Base-by-base conservation (phyloP, 2,329 filamentous ascomycete genomes). In the Pseudopyricularia javanii region DNA sequence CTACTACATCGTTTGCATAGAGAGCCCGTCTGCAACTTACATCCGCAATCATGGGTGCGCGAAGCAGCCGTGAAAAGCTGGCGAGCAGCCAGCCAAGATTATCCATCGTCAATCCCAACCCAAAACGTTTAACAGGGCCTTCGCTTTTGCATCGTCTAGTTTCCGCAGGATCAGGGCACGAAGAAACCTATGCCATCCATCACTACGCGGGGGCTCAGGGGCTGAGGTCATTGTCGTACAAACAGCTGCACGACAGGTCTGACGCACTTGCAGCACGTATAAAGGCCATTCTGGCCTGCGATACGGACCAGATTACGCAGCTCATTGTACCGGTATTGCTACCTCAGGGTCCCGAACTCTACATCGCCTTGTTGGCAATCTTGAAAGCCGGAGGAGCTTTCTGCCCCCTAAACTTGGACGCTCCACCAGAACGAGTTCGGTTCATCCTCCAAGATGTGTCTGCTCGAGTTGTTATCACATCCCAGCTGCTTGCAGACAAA, bases 331-430 rank as follows among this genome's bases (percentile, higher is more conserved):
- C 91, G 0, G 70, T 95, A 2, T 74, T 95, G 20, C 68, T 94
- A 15, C 83, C 85, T 2, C 91, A 95, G 67, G 86, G 80, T 14
- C 80, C 84, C 9, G 76, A 83, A 48, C 74, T 96, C 24, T 95
- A 95, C 66, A 75, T 97, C 54, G 75, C 87, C 1, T 78, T 88
- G 56, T 66, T 95, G 47, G 89, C 85, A 3, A 79, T 91, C 52
- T 72, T 95, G 48, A 90, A 91, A 65, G 82, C 83, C 12, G 91
- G 91, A 7, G 87, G 79, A 34, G 88, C 88, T 0, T 95, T 95
- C 60, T 95, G 90, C 58, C 90, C 91, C 0, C 70, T 96, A 53
- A 85, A 85, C 56, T 74, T 87, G 49, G 90, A 95, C 66, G 80
- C 84, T 0, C 91, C 91, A 0, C 66, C 73, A 4, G 88, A 95